Percentiles rank a stretch among this genome's conserved stretches.
Conservation (phyloP, 2,329 filamentous ascomycete species). For the Alternaria incomplexa region DNA sequence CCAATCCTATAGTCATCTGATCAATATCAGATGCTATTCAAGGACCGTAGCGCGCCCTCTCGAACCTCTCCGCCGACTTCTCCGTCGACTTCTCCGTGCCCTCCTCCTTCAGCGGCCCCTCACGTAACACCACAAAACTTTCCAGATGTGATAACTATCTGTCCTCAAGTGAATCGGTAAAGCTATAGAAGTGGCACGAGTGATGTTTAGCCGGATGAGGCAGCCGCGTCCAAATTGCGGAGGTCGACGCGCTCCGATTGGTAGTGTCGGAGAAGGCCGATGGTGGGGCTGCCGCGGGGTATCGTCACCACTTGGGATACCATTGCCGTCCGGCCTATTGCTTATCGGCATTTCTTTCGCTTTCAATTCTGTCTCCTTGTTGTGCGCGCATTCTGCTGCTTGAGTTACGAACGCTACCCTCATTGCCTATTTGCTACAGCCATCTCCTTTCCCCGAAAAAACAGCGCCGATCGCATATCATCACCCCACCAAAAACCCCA, state of each 20-base stretch:
- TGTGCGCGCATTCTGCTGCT: no score
- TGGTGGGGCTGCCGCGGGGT: constrained; percentile 11
- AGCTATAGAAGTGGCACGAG: neutral
- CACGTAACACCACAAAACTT: no score
- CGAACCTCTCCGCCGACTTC: no score
- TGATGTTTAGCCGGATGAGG: neutral
- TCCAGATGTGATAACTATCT: no score
- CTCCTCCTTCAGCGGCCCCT: no score
- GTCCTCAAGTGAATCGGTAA: no score
- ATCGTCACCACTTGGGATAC: neutral
- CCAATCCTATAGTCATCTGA: neutral
- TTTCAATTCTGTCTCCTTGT: no score
- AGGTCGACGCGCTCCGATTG: constrained; percentile 14
- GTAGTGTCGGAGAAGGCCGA: constrained; percentile 3
- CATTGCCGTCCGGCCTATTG: neutral
- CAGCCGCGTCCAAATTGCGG: neutral
- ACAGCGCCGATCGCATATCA: neutral
- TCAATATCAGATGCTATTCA: neutral
- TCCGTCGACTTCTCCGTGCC: no score
- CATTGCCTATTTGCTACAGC: neutral
- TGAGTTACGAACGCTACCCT: neutral
- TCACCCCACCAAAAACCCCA: neutral
- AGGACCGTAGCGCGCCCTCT: no score
- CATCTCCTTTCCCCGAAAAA: neutral
- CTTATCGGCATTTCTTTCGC: neutral